Conservation (phyloP, 2,329 filamentous ascomycete genomes). For the Cladophialophora yegresii region DNA sequence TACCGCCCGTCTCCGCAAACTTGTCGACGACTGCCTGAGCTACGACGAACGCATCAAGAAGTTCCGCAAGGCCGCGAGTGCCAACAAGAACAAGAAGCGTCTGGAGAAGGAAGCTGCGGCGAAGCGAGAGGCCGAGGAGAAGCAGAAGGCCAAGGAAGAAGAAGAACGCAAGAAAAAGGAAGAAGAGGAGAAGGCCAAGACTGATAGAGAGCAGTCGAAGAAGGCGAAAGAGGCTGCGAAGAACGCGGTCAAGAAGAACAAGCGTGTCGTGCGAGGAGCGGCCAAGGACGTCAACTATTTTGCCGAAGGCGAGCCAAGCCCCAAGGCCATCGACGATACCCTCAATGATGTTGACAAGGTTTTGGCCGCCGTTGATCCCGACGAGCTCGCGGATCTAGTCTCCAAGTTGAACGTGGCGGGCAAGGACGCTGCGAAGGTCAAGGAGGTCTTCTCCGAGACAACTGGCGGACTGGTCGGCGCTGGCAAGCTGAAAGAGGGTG, state of each 20-base stretch:
- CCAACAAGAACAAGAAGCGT: constrained; percentile 94
- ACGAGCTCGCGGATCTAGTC: constrained; percentile 84
- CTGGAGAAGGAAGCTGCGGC: constrained; percentile 88
- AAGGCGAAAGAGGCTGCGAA: constrained; percentile 99
- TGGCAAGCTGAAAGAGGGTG: constrained; percentile 83
- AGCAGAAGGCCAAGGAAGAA: constrained; percentile 77
- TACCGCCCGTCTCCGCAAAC: constrained; percentile 81
- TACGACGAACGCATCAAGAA: constrained; percentile 95
- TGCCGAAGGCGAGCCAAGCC: constrained; percentile 66
- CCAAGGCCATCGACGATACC: constrained; percentile 74
- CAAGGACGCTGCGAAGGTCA: constrained; percentile 81
- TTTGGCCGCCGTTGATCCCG: constrained; percentile 83
- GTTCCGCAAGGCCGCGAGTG: constrained; percentile 88
- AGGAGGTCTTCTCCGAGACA: constrained; percentile 76
- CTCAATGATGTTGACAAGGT: constrained; percentile 83
- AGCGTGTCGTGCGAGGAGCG: constrained; percentile 88
- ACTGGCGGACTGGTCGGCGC: constrained; percentile 74
- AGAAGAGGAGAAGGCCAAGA: constrained; percentile 83
- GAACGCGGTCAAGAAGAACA: constrained; percentile 99
- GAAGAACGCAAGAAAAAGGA: constrained; percentile 78
- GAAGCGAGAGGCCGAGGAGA: constrained; percentile 83
- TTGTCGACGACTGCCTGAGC: constrained; percentile 83
- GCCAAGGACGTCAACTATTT: constrained; percentile 99
- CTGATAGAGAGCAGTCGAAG: constrained; percentile 78
- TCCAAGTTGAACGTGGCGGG: constrained; percentile 73